A percentile compares a stretch with the other conserved stretches of the same genome.
phyloP scores from a whole-genome alignment of 129 eudicot species.

The Lonicera japonica region DNA sequence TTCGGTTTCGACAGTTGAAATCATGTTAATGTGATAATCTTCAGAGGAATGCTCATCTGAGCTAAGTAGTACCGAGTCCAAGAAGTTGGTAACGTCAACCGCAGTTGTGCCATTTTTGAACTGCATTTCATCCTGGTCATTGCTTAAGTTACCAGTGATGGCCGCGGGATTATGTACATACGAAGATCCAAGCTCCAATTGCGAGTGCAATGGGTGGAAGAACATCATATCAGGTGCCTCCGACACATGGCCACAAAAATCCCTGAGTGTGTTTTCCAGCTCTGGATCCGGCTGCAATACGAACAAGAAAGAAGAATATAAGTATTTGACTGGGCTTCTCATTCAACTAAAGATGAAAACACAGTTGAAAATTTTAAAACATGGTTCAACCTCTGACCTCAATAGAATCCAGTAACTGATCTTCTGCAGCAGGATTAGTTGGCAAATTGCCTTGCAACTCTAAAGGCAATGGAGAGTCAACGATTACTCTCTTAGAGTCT shows the following conservation, averaged over 20 bases:
- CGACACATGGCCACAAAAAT: slow-evolving; percentile 26
- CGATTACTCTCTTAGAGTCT: slow-evolving; percentile 5
- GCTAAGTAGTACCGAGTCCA: slow-evolving; percentile 26
- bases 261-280: slow-evolving; percentile 33
- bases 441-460: slow-evolving; percentile 18
- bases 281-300: slow-evolving; percentile 43
- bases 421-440: slow-evolving; percentile 20
- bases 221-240: slow-evolving; percentile 32
- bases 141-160: slow-evolving; percentile 12
- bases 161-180: slow-evolving; percentile 14
- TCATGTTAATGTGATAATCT: not conserved
- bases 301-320: not conserved
- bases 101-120: slow-evolving; percentile 37
- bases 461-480: slow-evolving; percentile 25
- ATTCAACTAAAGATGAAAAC: not conserved
- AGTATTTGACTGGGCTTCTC: not conserved
- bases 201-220: slow-evolving; percentile 53
- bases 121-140: slow-evolving; percentile 20
- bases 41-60: slow-evolving; percentile 29
- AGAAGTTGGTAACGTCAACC: slow-evolving; percentile 33
- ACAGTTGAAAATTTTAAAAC: too few species aligned
- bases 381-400: slow-evolving; percentile 16
- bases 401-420: slow-evolving; percentile 13
- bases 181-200: slow-evolving; percentile 38
- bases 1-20: not conserved